Percentiles rank a stretch among this genome's conserved stretches.
Evolutionary conservation across 2,329 filamentous ascomycete genomes (phyloP).

Genomic region (Fusarium palustre): DNA sequence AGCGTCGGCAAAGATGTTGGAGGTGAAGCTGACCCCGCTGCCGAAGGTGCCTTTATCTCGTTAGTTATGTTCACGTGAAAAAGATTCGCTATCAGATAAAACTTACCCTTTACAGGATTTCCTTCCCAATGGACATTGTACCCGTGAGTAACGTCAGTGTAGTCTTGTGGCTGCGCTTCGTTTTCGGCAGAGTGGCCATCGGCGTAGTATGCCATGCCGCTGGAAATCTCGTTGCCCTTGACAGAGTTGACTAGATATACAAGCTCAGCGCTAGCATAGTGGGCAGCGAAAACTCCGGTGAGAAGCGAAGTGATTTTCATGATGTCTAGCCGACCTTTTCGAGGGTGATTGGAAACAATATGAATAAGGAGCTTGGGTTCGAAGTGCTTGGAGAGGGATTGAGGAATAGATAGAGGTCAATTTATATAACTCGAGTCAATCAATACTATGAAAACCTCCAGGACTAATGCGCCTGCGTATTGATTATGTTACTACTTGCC

Average conservation of each 20-base stretch:
- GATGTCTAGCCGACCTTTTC: accelerated
- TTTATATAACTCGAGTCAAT: accelerated
- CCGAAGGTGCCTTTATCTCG: neutral
- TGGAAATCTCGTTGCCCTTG: neutral
- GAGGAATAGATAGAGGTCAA: neutral
- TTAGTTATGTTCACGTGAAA: neutral
- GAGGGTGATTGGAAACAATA: no score
- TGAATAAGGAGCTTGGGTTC: no score
- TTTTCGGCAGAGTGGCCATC: neutral
- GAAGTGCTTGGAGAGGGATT: accelerated
- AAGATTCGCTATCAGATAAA: accelerated
- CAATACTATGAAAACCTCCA: neutral
- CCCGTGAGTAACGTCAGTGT: neutral
- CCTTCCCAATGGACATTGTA: neutral
- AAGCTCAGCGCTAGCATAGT: accelerated
- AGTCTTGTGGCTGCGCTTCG: neutral
- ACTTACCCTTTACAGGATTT: neutral
- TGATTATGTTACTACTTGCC: no score
- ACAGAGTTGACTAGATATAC: conserved; percentile 9
- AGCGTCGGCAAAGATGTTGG: conserved; percentile 8
- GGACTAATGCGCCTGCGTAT: no score
- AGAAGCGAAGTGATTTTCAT: neutral
- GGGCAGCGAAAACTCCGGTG: accelerated
- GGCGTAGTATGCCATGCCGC: conserved; percentile 8
- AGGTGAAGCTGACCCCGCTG: conserved; percentile 1